Evolutionary conservation across 306 rosid species (phyloP), one percentile per base, ranked within the genome.

Genomic region (Malus orientalis): DNA sequence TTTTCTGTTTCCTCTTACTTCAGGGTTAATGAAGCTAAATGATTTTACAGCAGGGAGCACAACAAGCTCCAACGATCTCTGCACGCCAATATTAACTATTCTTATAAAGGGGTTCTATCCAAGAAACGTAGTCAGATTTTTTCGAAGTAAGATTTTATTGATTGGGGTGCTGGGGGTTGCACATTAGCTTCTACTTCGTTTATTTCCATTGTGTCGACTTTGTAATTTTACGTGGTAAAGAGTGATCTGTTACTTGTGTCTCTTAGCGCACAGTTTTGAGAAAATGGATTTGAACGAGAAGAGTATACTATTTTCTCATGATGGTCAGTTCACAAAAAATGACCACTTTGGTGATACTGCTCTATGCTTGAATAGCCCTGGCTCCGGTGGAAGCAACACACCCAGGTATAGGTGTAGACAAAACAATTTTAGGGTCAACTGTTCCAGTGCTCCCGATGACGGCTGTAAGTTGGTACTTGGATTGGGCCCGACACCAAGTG

Each of bases 401-500:
- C 58, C 85, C 71, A 82, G 87, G 78, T 84, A 67, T 82, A 81
- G 85, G 70, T 79, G 84, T 62, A 69, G 81, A 54, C 78, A 79
- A 81, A 84, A 76, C 66, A 81, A 79, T 74, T 70, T 77, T 78
- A 86, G 90, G 78, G 71, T 73, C 77, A 84, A 82, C 78, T 81
- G 83, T 80, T 67, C 87, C 77, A 81, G 60, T 70, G 81, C 89
- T 72, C 77, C 85, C 65, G 98, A 92, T 81, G 99, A 95, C 73
- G 82, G 97, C 78, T 92, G 97, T 83, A 85, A 87, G 73, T 89
- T 95, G 86, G 99, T 92, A 61, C 91, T 95, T 75, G 99, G 99
- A 45, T 81, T 95, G 83, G 98, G 99, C 69, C 99, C 99, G 45
- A 91, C 97, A 76, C 96, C 97, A 0, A 91, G 86, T 82, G 84